Evolutionary conservation across 2,329 filamentous ascomycete genomes (phyloP), one percentile per base, ranked within the genome.

Genomic region (Claviceps sorghi): DNA sequence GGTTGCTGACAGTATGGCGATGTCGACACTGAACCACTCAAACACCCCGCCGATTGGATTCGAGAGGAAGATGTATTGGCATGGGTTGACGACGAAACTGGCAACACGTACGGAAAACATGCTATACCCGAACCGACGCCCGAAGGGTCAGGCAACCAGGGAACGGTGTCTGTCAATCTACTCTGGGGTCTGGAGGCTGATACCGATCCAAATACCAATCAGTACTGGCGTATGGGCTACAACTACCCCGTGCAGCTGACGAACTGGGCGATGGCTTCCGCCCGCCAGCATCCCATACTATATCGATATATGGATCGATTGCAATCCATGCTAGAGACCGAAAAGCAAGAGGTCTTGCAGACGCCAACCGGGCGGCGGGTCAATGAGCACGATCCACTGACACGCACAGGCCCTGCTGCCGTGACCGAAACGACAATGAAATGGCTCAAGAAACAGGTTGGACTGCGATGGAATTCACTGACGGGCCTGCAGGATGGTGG

Each of bases 151-250:
- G 46, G 50, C 21, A 26, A 48, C 6, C 40, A 46, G 9, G 26
- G 48, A 3, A 50, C 48, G 22, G 49, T 50, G n/a, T 57, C 57
- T 7, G 58, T 61, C 21, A 59, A 58, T 44, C 52, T 60, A 17
- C 51, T 61, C 17, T 59, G 55, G 56, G 59, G 59, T 13, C 44
- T 61, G 13, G 59, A 61, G 42, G 59, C 59, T 44, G 59, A 61
- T 29, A 58, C 57, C 17, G 57, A 59, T 40, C 58, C 59, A 3
- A 43, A 52, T 34, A 51, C 57, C 26, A 52, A 59, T 44, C 45
- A 54, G 6, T 57, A 59, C 49, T 61, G 59, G 59, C 58, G 59
- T 15, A 61, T 61, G 59, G 59, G 59, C 43, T 61, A 61, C 43
- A 52, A 57, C 15, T 60, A 58, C 50, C 58, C 59, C 8, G 52